Evolutionary conservation across 257 asterid genomes (phyloP).

Genomic region (Ocimum tenuiflorum): DNA sequence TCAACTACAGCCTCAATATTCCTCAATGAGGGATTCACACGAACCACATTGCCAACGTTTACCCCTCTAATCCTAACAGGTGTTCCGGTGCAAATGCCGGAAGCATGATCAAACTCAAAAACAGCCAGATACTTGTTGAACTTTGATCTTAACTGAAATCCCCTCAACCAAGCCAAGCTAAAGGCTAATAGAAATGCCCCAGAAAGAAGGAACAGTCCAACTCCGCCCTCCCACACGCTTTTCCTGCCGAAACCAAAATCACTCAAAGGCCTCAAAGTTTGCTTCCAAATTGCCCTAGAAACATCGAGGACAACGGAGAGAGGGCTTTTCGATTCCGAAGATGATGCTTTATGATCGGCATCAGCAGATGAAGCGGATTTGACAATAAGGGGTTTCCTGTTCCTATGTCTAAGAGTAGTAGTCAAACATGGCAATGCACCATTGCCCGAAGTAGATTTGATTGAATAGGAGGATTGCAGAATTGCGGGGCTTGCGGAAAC

Average conservation of each 20-base stretch:
- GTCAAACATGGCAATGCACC: constrained; percentile 35
- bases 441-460: constrained; percentile 27
- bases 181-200: constrained; percentile 73
- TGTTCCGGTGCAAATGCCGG: constrained; percentile 90
- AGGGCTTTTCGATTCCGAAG: constrained; percentile 42
- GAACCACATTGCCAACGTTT: constrained; percentile 77
- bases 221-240: constrained; percentile 99
- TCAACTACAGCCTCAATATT: constrained; percentile 82
- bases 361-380: constrained; percentile 46
- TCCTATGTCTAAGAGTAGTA: constrained; percentile 24
- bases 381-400: constrained; percentile 28
- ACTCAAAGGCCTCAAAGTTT: constrained; percentile 70
- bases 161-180: constrained; percentile 92
- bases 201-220: constrained; percentile 80
- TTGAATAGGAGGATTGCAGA: constrained; percentile 29
- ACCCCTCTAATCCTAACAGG: constrained; percentile 95
- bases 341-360: constrained; percentile 25
- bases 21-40: constrained; percentile 77
- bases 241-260: constrained; percentile 92
- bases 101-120: constrained; percentile 87
- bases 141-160: constrained; percentile 77
- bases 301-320: constrained; percentile 53
- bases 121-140: constrained; percentile 74
- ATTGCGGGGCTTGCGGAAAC: constrained; percentile 38
- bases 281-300: constrained; percentile 68